Evolutionary conservation across 2,329 filamentous ascomycete genomes (phyloP), one percentile per base, ranked within the genome.

Genomic region (Albophoma yamanashiensis): DNA sequence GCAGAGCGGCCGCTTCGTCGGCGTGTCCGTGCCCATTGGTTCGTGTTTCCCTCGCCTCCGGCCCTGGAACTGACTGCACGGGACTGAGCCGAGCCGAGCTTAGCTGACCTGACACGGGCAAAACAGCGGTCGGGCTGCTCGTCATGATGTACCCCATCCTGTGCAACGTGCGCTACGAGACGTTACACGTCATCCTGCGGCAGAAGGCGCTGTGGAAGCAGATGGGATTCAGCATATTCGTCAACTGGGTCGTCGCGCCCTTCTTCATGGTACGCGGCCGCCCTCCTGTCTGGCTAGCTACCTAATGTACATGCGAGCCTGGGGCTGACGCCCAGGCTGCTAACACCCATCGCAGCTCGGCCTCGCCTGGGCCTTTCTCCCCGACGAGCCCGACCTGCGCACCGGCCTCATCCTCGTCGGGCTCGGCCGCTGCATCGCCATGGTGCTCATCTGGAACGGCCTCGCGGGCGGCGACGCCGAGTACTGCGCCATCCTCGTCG

Each of bases 141-240:
- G 86, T 95, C 50, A 96, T 96, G 91, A 96, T 96, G 90, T 96
- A 94, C 68, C 92, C 91, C 0, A 95, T 96, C 62, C 77, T 96
- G 0, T 95, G 90, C 80, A 94, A 94, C 71, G 88, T 95, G 7
- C 84, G 84, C 47, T 94, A 85, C 72, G 91, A 95, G 71, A 82
- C 83, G 0, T 74, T 95, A 12, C 89, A 91, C 70, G 75, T 82
- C 3, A 76, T 91, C 4, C 81, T 94, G 61, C 71, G 75, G 2
- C 78, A 84, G 3, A 78, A 78, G 3, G 76, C 77, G 0, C 76
- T 95, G 2, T 96, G 89, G 91, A 83, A 84, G 57, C 91, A 96
- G 71, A 83, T 96, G n/a, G 76, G 70, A 0, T 89, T 96, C 67
- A 92, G 88, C 60, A 73, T 95, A 4, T 64, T 92, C 4, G 71